Evolutionary conservation across 352 stramenopile genomes (phyloP).

Genomic region (Phytophthora constricta): DNA sequence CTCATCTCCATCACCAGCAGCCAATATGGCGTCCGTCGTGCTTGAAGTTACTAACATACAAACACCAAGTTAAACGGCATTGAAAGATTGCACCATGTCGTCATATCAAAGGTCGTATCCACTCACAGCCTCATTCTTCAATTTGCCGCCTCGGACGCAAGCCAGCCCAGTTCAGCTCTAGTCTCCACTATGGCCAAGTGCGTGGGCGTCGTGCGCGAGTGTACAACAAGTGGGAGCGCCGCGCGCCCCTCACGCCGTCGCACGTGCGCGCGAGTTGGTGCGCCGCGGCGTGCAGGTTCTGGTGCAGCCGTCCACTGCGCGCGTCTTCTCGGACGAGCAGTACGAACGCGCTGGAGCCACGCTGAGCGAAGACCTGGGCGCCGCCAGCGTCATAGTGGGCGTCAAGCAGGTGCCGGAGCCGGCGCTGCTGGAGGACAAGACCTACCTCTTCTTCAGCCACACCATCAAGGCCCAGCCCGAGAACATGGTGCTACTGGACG

Average conservation of each 20-base stretch:
- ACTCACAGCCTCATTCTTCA: conserved; percentile 15
- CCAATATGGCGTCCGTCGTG: neutral
- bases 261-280: conserved; percentile 90
- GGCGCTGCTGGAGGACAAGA: conserved; percentile 90
- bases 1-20: neutral
- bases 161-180: neutral
- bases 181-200: conserved; percentile 44
- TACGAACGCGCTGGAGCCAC: conserved; percentile 91
- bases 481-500: conserved; percentile 96
- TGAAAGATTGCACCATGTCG: neutral
- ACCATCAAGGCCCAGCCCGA: conserved; percentile 97
- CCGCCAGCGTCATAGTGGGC: conserved; percentile 93
- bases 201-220: conserved; percentile 94
- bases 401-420: conserved; percentile 94
- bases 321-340: conserved; percentile 94
- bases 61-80: neutral
- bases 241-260: conserved; percentile 89
- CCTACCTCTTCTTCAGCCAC: conserved; percentile 98
- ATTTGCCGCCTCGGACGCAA: conserved; percentile 17
- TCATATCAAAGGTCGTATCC: neutral
- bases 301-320: conserved; percentile 92
- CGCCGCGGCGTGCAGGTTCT: conserved; percentile 87
- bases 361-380: conserved; percentile 89
- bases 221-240: conserved; percentile 97
- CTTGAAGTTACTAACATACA: neutral